Base-by-base conservation (phyloP, 352 stramenopile genomes). In the Globisporangium yorkense region DNA sequence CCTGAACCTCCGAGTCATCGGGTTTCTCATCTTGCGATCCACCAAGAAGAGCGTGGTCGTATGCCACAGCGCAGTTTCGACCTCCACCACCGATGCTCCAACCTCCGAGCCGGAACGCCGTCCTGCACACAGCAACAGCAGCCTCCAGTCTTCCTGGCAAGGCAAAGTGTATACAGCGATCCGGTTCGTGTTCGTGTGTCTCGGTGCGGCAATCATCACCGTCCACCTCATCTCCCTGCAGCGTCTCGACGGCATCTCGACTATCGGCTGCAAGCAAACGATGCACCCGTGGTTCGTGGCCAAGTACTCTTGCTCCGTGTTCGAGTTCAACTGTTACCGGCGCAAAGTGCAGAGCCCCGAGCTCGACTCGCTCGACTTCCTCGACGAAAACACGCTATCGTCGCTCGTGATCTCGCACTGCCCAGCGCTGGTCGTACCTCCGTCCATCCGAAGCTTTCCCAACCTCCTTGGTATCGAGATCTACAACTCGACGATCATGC, bases 241-340 rank as follows among this genome's bases (percentile, higher is more conserved):
- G 13, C 33, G 46, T 8, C 10, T 45, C 31, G 8, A 51, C 41
- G 40, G 31, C 31, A 13, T n/a, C 13, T 21, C 51, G 15, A 20
- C 21, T 16, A 43, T 50, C n/a, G 48, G 47, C 47, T 84, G 74
- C 44, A 35, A 62, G 10, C 63, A 77, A 27, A 46, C 27, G 5
- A 69, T 78, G 47, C 61, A 63, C 15, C 68, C 70, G 13, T 84
- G 71, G 74, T 70, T 84, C 27, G 62, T 59, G 15, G 59, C 53
- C 29, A 70, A 78, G 27, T 61, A 66, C 4, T 51, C 66, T 8
- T 73, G 66, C 31, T 51, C 62, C 16, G 53, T 71, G 16, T 44
- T 63, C 10, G 33, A 62, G 24, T 68, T 68, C 57, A 65, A 74
- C 27, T 74, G 66, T 49, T 50, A 71, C 35, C 55, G 51, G 5